Evolutionary conservation across 2,329 filamentous ascomycete species (phyloP).

Genomic region (Epichloe baconii): DNA sequence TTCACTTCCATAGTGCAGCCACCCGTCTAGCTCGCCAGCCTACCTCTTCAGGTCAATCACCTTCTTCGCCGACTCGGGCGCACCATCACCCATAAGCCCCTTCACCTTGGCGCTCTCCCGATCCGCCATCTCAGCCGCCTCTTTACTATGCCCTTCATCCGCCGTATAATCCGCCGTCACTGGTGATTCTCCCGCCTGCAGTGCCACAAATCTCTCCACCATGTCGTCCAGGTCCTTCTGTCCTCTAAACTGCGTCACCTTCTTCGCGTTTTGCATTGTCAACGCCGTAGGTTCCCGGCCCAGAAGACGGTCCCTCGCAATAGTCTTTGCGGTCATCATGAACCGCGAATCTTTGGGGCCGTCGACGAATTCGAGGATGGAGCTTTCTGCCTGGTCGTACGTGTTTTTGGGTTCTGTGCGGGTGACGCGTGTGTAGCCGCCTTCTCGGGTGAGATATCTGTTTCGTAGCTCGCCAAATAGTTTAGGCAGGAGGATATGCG

Average conservation of each 20-base stretch:
- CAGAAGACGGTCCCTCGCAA: constrained; percentile 50
- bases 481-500: constrained; percentile 62
- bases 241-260: constrained; percentile 71
- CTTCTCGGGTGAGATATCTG: constrained; percentile 67
- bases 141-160: constrained; percentile 7
- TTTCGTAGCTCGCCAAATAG: constrained; percentile 72
- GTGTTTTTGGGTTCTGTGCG: constrained; percentile 79
- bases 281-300: constrained; percentile 52
- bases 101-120: constrained; percentile 20
- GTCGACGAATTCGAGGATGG: constrained; percentile 90
- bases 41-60: constrained; percentile 1
- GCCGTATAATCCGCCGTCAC: constrained; percentile 4
- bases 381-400: constrained; percentile 73
- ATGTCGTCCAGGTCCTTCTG: constrained; percentile 53
- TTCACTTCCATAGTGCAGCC: not conserved
- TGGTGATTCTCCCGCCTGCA: constrained; percentile 8
- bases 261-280: constrained; percentile 66
- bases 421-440: constrained; percentile 90
- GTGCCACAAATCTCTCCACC: constrained; percentile 31
- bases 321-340: constrained; percentile 76
- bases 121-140: constrained; percentile 12
- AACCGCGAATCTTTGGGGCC: constrained; percentile 89
- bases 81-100: constrained; percentile 18
- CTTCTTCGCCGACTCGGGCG: constrained; percentile 14
- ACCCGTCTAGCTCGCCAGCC: not conserved